phyloP scores from a whole-genome alignment of 2,329 filamentous ascomycete species.

The Penicillium sp. region DNA sequence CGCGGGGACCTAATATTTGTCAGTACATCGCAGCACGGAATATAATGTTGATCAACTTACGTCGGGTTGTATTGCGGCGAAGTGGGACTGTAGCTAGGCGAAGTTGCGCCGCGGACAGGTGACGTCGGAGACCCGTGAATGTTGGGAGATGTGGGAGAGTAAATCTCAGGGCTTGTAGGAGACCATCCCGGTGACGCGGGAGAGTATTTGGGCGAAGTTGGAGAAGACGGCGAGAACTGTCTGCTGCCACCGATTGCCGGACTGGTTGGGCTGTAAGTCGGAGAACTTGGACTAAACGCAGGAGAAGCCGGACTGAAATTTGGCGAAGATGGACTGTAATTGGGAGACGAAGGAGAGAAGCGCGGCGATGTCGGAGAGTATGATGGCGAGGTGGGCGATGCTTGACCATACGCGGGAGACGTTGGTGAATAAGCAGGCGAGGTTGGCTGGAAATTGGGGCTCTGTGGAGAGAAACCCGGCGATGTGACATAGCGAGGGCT shows the following conservation, averaged over 20 bases:
- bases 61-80: slow-evolving; percentile 42
- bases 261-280: slow-evolving; percentile 55
- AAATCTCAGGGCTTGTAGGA: slow-evolving; percentile 45
- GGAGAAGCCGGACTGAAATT: slow-evolving; percentile 51
- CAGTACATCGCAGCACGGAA: background rate
- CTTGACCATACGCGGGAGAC: slow-evolving; percentile 65
- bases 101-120: slow-evolving; percentile 34
- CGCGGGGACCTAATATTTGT: slow-evolving; percentile 33
- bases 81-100: slow-evolving; percentile 42
- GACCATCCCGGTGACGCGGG: slow-evolving; percentile 52
- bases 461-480: slow-evolving; percentile 52
- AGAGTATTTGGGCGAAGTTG: slow-evolving; percentile 53
- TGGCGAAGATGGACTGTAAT: slow-evolving; percentile 59
- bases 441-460: slow-evolving; percentile 52
- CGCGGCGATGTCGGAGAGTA: slow-evolving; percentile 55
- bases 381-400: slow-evolving; percentile 58
- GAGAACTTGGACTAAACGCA: slow-evolving; percentile 55
- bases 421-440: slow-evolving; percentile 71
- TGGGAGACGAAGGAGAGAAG: slow-evolving; percentile 56
- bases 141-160: slow-evolving; percentile 49
- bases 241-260: slow-evolving; percentile 43
- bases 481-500: slow-evolving; percentile 55
- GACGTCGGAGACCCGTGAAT: slow-evolving; percentile 45
- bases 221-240: slow-evolving; percentile 43
- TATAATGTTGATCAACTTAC: slow-evolving; percentile 22